Percentiles rank a stretch among this genome's conserved stretches.
Conservation (phyloP, 148 eudicot genomes). For the Hydrangea macrophylla region DNA sequence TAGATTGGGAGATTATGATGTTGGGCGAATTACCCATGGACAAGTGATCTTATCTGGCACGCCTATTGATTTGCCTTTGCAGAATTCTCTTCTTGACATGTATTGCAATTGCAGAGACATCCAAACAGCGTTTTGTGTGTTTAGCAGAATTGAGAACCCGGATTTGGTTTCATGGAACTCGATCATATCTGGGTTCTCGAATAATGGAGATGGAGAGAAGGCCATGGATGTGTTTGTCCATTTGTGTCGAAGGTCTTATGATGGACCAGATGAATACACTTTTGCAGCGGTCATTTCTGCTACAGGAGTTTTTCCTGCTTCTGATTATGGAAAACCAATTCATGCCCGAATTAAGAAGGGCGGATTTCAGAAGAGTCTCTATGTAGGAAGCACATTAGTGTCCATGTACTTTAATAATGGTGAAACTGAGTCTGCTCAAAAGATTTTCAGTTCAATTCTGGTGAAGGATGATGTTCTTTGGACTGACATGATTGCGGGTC, state of each 20-base stretch:
- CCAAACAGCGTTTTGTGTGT: conserved; percentile 42
- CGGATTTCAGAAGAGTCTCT: conserved; percentile 54
- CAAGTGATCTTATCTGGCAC: conserved; percentile 47
- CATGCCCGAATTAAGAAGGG: conserved; percentile 53
- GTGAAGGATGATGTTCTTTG: conserved; percentile 68
- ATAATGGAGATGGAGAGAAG: conserved; percentile 52
- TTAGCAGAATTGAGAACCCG: conserved; percentile 46
- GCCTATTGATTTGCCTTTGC: conserved; percentile 59
- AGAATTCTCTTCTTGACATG: conserved; percentile 80
- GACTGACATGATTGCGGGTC: conserved; percentile 83
- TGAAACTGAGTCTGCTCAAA: conserved; percentile 46
- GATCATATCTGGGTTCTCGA: conserved; percentile 72
- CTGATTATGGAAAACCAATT: conserved; percentile 55
- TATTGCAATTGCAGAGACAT: conserved; percentile 67
- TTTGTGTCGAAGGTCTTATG: conserved; percentile 27
- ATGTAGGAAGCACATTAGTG: conserved; percentile 59
- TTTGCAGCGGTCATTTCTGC: conserved; percentile 68
- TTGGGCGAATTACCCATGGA: conserved; percentile 57
- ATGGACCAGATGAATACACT: conserved; percentile 74
- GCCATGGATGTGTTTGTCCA: conserved; percentile 55
- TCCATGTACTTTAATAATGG: conserved; percentile 73
- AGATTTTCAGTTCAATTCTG: conserved; percentile 40
- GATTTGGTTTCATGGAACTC: conserved; percentile 89
- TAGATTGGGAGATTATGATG: conserved; percentile 34
- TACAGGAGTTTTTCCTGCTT: conserved; percentile 34